Conservation (phyloP, 1,284 basidiomycete genomes). For the Pascua sp. region DNA sequence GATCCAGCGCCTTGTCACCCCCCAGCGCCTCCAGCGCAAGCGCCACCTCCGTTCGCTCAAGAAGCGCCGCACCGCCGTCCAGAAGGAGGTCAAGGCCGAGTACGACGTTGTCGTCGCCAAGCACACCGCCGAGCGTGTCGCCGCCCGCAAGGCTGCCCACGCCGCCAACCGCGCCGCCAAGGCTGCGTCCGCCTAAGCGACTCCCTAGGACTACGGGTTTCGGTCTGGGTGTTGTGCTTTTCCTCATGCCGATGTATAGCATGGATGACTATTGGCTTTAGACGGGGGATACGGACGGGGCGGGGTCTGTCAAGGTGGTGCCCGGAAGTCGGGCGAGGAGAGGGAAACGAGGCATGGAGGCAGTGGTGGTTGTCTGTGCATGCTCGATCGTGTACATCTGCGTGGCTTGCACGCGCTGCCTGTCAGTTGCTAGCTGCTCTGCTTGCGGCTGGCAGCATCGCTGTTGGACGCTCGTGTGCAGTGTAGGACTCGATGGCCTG, state of each 20-base stretch:
- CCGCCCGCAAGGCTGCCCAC: conserved; percentile 56
- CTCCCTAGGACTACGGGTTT: conserved; percentile 2
- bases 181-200: conserved; percentile 1
- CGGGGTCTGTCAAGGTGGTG: too few species aligned
- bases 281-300: too few species aligned
- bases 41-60: conserved; percentile 88
- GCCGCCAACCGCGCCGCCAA: conserved; percentile 34
- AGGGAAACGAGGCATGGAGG: too few species aligned
- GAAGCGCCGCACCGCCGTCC: conserved; percentile 79
- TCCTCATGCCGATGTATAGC: conserved; percentile 12
- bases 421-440: too few species aligned
- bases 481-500: too few species aligned
- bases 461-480: too few species aligned
- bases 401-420: too few species aligned
- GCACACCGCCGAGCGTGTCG: conserved; percentile 90
- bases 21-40: conserved; percentile 91
- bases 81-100: conserved; percentile 93
- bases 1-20: conserved; percentile 79
- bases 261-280: not conserved
- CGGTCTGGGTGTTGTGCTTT: conserved; percentile 6
- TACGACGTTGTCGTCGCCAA: conserved; percentile 85
- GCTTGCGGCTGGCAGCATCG: too few species aligned
- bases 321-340: too few species aligned
- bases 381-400: too few species aligned
- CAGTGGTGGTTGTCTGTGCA: too few species aligned